phyloP scores from a whole-genome alignment of 2,329 filamentous ascomycete genomes.

The Leptosphaerulina australis region DNA sequence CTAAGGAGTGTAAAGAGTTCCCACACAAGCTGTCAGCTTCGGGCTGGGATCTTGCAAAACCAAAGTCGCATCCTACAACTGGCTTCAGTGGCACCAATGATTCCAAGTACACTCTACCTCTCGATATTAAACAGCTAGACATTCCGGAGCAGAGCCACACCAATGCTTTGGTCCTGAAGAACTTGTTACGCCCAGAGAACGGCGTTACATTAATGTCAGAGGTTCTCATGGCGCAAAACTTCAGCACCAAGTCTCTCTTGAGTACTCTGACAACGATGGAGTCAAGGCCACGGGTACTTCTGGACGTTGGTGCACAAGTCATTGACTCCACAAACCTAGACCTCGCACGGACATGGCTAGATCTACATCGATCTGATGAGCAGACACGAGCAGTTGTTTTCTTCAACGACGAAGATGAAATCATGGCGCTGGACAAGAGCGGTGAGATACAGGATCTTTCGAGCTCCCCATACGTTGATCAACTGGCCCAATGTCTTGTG shows the following conservation, averaged over 20 bases:
- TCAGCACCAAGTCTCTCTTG: no score
- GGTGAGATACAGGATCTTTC: no score
- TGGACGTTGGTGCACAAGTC: conserved; percentile 76
- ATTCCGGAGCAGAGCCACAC: conserved; percentile 64
- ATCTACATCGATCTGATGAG: no score
- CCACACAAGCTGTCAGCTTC: conserved; percentile 67
- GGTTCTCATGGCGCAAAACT: no score
- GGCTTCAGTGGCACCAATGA: conserved; percentile 77
- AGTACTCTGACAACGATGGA: no score
- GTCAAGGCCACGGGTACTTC: conserved; percentile 61
- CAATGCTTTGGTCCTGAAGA: conserved; percentile 68
- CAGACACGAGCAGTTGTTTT: conserved; percentile 58
- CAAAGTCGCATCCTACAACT: conserved; percentile 58
- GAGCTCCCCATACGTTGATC: conserved; percentile 63
- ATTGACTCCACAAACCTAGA: no score
- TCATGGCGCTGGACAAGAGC: no score
- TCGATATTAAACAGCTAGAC: conserved; percentile 63
- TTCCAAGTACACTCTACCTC: conserved; percentile 62
- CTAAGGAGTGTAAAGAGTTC: conserved; percentile 67
- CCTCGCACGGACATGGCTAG: no score
- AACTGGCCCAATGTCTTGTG: conserved; percentile 65
- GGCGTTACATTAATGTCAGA: no score
- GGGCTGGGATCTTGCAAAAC: conserved; percentile 67
- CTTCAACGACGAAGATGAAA: conserved; percentile 62
- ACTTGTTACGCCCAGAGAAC: conserved; percentile 60